These are phyloP conservation scores for Prototheca wickerhamii DNA, from an alignment of 163 green algal species.

Conservation along the genomic window DNA sequence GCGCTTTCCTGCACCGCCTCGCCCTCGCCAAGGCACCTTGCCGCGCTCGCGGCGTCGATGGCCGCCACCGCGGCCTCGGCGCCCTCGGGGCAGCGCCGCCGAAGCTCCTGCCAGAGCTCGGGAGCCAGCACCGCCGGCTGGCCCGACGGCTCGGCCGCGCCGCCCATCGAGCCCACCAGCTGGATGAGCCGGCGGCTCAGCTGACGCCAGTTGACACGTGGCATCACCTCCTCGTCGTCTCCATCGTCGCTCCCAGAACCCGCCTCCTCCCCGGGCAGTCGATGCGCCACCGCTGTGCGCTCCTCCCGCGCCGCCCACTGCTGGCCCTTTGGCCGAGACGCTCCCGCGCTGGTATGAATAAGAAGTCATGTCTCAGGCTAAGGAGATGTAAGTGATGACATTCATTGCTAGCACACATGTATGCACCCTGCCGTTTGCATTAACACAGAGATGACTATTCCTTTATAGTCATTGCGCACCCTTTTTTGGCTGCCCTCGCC, in stretches of 20 bases:
- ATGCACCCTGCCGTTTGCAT: no score
- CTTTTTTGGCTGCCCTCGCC: not conserved
- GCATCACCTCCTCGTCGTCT: not conserved
- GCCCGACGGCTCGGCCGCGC: conserved; percentile 7
- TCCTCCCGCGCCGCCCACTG: no score
- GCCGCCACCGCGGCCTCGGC: conserved; percentile 26
- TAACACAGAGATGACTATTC: no score
- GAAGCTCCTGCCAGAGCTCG: conserved; percentile 33
- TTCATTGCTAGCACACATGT: no score
- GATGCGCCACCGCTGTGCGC: no score
- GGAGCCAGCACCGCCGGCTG: not conserved
- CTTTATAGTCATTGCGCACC: no score
- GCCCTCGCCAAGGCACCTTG: conserved; percentile 35
- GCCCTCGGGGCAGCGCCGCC: conserved; percentile 18
- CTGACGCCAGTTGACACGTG: conserved; percentile 14
- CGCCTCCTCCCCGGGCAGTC: not conserved
- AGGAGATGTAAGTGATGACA: no score
- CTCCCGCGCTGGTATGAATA: no score
- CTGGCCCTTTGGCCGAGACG: no score
- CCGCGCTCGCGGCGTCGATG: conserved; percentile 22
- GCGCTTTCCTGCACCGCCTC: not conserved
- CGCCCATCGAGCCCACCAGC: conserved; percentile 14
- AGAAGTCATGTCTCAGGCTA: no score
- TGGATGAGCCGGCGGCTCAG: conserved; percentile 13
- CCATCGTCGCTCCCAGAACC: not conserved